Conservation (phyloP, 495 filamentous ascomycete genomes). For the Penicillium cataractarum region DNA sequence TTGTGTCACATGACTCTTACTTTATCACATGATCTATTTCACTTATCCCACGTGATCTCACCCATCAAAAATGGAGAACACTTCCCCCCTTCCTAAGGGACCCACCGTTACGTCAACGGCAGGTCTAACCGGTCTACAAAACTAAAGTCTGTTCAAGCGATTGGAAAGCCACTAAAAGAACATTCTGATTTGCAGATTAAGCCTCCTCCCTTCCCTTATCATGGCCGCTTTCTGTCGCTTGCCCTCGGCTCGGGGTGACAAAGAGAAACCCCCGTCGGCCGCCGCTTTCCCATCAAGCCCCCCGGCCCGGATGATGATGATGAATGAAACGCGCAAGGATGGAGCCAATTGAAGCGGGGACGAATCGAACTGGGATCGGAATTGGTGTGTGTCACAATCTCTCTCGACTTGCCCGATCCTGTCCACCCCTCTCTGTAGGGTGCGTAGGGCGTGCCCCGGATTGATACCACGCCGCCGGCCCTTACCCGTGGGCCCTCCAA, state of each 20-base stretch:
- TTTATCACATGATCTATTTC: conserved; percentile 6
- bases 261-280: conserved; percentile 25
- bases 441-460: conserved; percentile 9
- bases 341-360: conserved; percentile 3
- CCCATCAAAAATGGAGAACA: neutral
- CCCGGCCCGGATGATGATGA: conserved; percentile 28
- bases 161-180: neutral
- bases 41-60: neutral
- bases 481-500: neutral
- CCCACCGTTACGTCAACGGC: conserved; percentile 12
- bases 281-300: conserved; percentile 6
- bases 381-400: conserved; percentile 9
- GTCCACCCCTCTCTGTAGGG: conserved; percentile 10
- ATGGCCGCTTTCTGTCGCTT: conserved; percentile 36
- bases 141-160: neutral
- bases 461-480: conserved; percentile 11
- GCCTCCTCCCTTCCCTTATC: neutral
- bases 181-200: conserved; percentile 7
- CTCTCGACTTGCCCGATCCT: conserved; percentile 6
- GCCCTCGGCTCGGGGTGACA: conserved; percentile 31
- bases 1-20: neutral
- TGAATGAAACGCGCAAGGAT: conserved; percentile 11
- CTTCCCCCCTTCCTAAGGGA: no score
- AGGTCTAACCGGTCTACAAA: conserved; percentile 15
- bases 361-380: conserved; percentile 6